Percentiles rank a stretch among this genome's conserved stretches.
Evolutionary conservation across 2,329 filamentous ascomycete genomes (phyloP).

Genomic region (Capronia americana): DNA sequence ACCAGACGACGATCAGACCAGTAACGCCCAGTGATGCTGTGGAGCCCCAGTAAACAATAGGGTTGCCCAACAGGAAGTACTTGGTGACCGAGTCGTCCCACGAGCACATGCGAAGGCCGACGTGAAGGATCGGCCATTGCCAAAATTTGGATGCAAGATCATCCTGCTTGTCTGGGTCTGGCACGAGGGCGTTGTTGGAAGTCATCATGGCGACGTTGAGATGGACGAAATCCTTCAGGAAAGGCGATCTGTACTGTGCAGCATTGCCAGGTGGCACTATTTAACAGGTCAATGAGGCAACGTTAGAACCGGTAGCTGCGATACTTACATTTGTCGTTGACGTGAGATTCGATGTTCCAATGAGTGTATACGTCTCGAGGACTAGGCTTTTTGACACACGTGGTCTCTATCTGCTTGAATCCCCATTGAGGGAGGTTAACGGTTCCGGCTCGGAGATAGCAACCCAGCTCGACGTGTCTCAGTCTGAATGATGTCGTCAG

Average conservation of each 20-base stretch:
- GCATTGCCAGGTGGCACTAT: constrained; percentile 86
- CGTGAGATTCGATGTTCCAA: constrained; percentile 97
- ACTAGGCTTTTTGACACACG: constrained; percentile 91
- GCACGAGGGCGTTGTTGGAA: constrained; percentile 96
- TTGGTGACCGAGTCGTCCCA: constrained; percentile 97
- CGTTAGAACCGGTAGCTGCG: not conserved
- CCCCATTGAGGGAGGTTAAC: constrained; percentile 98
- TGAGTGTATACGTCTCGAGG: constrained; percentile 93
- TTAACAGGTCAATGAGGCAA: constrained; percentile 43
- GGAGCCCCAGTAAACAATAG: constrained; percentile 92
- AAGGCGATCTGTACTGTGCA: constrained; percentile 92
- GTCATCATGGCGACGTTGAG: constrained; percentile 99
- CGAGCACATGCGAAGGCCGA: constrained; percentile 96
- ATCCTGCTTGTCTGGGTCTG: constrained; percentile 98
- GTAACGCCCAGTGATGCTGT: constrained; percentile 79
- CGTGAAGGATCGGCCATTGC: constrained; percentile 97
- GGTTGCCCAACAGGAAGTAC: constrained; percentile 98
- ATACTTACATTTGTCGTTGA: constrained; percentile 85
- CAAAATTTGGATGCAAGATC: constrained; percentile 95
- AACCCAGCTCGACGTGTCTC: constrained; percentile 79
- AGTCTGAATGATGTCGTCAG: constrained; percentile 92
- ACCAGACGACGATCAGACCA: constrained; percentile 76
- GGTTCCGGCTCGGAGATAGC: constrained; percentile 93
- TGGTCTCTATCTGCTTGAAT: constrained; percentile 99
- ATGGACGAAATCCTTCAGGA: constrained; percentile 96